Percentiles rank a stretch among this genome's conserved stretches.
These are phyloP conservation scores for Xylariaceae sp. DNA, from an alignment of 2,329 filamentous ascomycete genomes.

Conservation along the genomic window DNA sequence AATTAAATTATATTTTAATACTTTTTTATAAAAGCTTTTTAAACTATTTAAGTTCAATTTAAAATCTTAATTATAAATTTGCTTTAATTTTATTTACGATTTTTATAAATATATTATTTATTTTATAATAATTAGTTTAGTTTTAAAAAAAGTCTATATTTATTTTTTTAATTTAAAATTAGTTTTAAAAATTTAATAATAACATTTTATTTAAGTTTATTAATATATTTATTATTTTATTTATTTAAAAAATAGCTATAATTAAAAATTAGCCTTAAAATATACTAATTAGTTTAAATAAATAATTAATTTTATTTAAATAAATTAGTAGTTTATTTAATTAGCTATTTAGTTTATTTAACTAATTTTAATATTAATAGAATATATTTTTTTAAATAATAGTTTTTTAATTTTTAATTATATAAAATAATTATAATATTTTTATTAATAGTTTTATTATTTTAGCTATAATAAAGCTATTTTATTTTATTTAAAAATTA, in stretches of 20 bases:
- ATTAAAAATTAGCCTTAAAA: too few species aligned
- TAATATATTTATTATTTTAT: background rate
- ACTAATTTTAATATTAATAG: too few species aligned
- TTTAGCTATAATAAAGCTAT: background rate
- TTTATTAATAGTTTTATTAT: background rate
- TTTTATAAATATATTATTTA: background rate
- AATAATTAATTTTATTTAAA: too few species aligned
- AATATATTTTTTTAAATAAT: background rate
- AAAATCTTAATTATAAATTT: background rate
- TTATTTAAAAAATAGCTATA: background rate
- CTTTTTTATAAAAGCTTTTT: too few species aligned
- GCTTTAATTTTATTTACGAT: background rate
- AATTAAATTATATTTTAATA: background rate
- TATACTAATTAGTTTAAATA: too few species aligned
- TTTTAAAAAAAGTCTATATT: background rate
- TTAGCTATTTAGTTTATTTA: too few species aligned
- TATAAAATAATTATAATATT: background rate
- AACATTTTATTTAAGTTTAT: background rate
- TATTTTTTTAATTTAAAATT: background rate
- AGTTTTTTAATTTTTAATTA: background rate
- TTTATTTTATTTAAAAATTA: background rate
- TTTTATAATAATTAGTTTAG: background rate
- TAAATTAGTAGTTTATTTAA: too few species aligned
- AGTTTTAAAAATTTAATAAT: background rate
- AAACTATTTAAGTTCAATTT: background rate